Base-by-base conservation (phyloP, 768 basidiomycete genomes). In the Hemileccinum rubropunctum region DNA sequence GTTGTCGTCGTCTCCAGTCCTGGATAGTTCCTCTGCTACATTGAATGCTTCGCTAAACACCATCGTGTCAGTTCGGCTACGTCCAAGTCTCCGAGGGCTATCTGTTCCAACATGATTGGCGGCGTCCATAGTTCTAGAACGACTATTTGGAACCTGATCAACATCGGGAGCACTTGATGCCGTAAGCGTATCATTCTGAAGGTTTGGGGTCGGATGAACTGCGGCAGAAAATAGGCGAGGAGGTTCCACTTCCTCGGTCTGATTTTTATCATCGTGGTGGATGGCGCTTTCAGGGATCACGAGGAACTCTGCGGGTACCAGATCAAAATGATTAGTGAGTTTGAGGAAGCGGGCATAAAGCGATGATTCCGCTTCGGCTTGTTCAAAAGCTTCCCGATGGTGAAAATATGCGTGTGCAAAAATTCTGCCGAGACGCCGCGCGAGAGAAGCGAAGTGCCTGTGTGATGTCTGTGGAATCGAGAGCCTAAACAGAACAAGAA, bases 391-490 rank as follows among this genome's bases (percentile, higher is more conserved):
- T 64, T 94, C 93, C 55, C 91, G 86, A 68, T 95, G 93, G 65
- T 93, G 91, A 72, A 87, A 95, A 74, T 93, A 98, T 2, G 94
- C 93, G 68, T 99, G 95, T 0, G 91, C 91, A 63, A 99, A 98
- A 54, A 98, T 94, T 33, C 95, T 84, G 1, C 93, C 93, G 2
- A 98, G 82, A 13, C 95, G 84, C 0, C 95, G 83, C 17, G 91
- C 91, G 20, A 95, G 84, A 14, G 90, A 91, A 42, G 86, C 78
- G 67, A 95, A 97, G 68, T 93, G 92, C n/a, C 88, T 80, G 54
- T 85, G 79, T 0, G 92, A 95, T 3, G 86, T 78, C 37, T 73
- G 72, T 2, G 90, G 90, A 45, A 98, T 91, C 47, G 84, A 84
- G 2, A 98, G 76, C 21, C 93, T 94, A 28, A 30, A 50, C 57